Evolutionary conservation across 768 basidiomycete genomes (phyloP).

Genomic region (Sarcodon aspratus): DNA sequence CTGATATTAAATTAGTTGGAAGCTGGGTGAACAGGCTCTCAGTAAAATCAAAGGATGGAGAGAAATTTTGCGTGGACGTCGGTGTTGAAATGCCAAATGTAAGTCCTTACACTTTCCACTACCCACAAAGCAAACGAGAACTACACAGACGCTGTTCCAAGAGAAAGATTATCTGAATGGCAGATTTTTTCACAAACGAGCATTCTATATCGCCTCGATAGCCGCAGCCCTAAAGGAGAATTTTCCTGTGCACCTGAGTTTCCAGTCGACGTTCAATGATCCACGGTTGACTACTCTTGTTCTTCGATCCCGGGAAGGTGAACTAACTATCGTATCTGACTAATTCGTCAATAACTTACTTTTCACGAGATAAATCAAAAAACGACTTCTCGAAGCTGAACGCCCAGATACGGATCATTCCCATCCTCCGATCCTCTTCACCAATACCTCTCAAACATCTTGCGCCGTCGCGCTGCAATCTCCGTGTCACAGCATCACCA

Average conservation of each 20-base stretch:
- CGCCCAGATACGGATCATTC: conserved; percentile 64
- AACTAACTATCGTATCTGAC: background rate
- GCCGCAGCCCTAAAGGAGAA: conserved; percentile 37
- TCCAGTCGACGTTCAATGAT: conserved; percentile 47
- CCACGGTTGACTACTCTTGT: conserved; percentile 57
- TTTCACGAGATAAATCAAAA: conserved; percentile 31
- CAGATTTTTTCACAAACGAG: conserved; percentile 86
- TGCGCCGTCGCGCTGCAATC: conserved; percentile 65
- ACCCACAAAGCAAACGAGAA: background rate
- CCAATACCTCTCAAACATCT: conserved; percentile 60
- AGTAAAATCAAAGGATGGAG: conserved; percentile 60
- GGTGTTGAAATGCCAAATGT: conserved; percentile 84
- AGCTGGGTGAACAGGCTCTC: conserved; percentile 77
- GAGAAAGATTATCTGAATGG: conserved; percentile 90
- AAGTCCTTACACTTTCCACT: conserved; percentile 3
- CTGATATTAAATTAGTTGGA: conserved; percentile 68
- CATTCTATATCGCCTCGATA: conserved; percentile 78
- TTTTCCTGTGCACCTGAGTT: conserved; percentile 48
- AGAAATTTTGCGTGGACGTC: conserved; percentile 63
- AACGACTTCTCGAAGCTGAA: conserved; percentile 59
- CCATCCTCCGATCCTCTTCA: conserved; percentile 44
- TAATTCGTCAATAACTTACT: background rate
- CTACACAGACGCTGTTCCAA: conserved; percentile 66
- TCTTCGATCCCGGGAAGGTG: conserved; percentile 45
- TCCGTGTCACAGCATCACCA: conserved; percentile 30